Conservation (phyloP, 1,139 yeast genomes). For the Zygosaccharomyces pseudobailii region DNA sequence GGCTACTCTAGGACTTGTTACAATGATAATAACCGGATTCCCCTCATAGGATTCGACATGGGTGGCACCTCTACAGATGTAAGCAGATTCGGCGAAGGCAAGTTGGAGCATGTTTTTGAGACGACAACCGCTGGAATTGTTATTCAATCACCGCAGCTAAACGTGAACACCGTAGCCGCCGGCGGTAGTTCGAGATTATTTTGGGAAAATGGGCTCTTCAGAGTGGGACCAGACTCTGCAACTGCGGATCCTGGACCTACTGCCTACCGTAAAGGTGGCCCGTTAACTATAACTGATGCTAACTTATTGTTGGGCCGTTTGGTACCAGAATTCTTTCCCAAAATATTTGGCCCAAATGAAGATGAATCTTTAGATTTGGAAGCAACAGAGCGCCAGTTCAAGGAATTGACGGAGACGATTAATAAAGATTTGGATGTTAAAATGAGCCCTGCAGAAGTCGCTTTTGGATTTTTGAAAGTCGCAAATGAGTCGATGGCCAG, state of each 20-base stretch:
- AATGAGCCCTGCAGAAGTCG: constrained; percentile 44
- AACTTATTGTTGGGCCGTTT: constrained; percentile 49
- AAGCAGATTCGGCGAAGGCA: constrained; percentile 43
- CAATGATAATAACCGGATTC: constrained; percentile 39
- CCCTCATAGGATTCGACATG: constrained; percentile 55
- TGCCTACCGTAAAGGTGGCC: constrained; percentile 55
- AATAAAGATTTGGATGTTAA: constrained; percentile 35
- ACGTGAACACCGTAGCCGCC: constrained; percentile 56
- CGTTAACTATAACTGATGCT: constrained; percentile 56
- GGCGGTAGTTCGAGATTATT: constrained; percentile 54
- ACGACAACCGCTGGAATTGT: constrained; percentile 53
- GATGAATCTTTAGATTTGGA: constrained; percentile 45
- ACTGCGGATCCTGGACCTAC: constrained; percentile 60
- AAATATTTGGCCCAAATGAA: constrained; percentile 53
- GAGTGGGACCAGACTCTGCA: constrained; percentile 58
- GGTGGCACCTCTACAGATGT: constrained; percentile 62
- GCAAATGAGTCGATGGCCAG: constrained; percentile 54
- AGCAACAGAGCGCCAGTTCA: constrained; percentile 38
- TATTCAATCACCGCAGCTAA: constrained; percentile 53
- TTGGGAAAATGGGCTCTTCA: constrained; percentile 50
- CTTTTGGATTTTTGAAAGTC: constrained; percentile 48
- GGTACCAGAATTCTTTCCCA: constrained; percentile 52
- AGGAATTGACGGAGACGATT: constrained; percentile 39
- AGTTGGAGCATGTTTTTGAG: constrained; percentile 50
- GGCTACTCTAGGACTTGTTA: constrained; percentile 51